Conservation (phyloP, 169 alveolate species). For the Prorocentrum cordatum region DNA sequence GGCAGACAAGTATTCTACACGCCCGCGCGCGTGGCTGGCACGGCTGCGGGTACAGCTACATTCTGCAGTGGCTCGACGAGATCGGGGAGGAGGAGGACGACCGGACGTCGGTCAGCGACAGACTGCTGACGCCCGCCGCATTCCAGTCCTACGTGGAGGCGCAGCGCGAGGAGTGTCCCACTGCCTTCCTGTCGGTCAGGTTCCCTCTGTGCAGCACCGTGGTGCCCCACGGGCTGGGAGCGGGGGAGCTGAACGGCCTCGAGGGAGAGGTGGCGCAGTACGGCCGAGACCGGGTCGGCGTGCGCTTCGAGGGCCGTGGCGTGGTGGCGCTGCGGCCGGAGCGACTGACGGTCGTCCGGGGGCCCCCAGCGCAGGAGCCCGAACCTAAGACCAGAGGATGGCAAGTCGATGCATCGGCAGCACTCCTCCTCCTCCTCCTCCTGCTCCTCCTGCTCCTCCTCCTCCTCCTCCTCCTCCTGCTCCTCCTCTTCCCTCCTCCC, state of each 20-base stretch:
- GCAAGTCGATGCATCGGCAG: too few species aligned
- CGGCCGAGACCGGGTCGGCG: conserved; percentile 47
- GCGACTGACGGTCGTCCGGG: not conserved
- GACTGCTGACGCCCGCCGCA: conserved; percentile 16
- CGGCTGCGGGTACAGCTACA: not conserved
- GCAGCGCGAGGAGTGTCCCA: not conserved
- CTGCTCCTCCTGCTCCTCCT: too few species aligned
- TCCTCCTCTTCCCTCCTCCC: too few species aligned
- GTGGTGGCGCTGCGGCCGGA: conserved; percentile 9
- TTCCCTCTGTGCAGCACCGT: conserved; percentile 18
- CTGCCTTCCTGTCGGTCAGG: conserved; percentile 3
- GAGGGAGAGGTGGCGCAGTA: not conserved
- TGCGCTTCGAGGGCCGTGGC: not conserved
- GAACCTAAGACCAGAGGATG: too few species aligned
- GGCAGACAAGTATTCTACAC: not conserved
- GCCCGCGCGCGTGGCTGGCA: too few species aligned
- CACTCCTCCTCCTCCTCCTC: too few species aligned
- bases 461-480: too few species aligned
- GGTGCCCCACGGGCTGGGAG: not conserved
- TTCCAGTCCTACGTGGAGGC: not conserved
- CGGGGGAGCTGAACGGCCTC: conserved; percentile 11
- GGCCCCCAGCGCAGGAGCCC: conserved; percentile 1
- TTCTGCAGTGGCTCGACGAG: conserved; percentile 27
- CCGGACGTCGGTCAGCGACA: conserved; percentile 9
- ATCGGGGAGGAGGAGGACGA: conserved; percentile 28